Base-by-base conservation (phyloP, 371 early-diverging fungal species). In the Mucor circinelloides region DNA sequence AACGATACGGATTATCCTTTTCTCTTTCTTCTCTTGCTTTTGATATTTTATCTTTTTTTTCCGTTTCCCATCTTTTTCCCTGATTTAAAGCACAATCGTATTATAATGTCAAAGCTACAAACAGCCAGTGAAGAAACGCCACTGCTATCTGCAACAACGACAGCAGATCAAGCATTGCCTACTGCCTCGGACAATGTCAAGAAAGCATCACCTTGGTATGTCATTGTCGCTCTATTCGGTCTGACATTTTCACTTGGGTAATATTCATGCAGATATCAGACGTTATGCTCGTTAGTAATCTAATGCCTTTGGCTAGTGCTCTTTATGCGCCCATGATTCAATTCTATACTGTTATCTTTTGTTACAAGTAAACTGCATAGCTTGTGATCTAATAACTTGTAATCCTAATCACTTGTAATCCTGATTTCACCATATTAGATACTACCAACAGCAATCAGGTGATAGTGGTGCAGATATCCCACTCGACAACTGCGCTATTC, bases 331-430 rank as follows among this genome's bases (percentile, higher is more conserved):
- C 82, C 27, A 64, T 64, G 21, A 21, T 70, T 3, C 75, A 81
- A 63, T 74, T 78, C 32, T 75, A 72, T 28, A 81, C 78, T 17
- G 72, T 78, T 52, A 68, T 81, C 1, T 77, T 77, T 40, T 81
- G 81, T 48, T 60, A 68, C 38, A 71, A 61, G 81, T 78, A 72
- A 58, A 55, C 2, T n/a, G n/a, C n/a, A 44, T 27, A 23, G 30
- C 40, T 30, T 21, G 2, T 9, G 25, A 38, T 17, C 4, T 1
- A 7, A 36, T 10, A 34, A 4, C 9, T 36, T 12, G 36, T 13
- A 36, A 5, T 12, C 1, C n/a, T n/a, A n/a, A n/a, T n/a, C n/a
- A n/a, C n/a, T n/a, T 10, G 36, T 13, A 13, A 13, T 36, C 36
- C 36, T 40, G 17, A 8, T 27, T 13, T 23, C 30, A 21, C 21